These are phyloP conservation scores for Lichtheimia ornata DNA, from an alignment of 371 early-diverging fungal genomes.

Conservation along the genomic window DNA sequence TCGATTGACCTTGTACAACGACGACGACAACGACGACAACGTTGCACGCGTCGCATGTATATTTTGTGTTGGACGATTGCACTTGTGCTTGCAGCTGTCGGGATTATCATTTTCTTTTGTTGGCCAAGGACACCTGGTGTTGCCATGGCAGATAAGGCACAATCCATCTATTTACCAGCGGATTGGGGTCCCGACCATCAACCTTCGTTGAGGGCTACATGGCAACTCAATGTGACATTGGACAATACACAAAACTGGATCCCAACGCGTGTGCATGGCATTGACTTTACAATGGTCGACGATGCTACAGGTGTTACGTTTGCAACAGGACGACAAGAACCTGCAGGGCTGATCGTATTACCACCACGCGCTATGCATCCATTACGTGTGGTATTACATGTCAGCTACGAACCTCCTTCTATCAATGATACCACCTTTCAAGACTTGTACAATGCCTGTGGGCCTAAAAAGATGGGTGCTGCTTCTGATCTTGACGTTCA, in stretches of 20 bases:
- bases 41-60: neutral
- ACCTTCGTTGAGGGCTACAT: constrained; percentile 18
- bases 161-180: constrained; percentile 8
- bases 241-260: constrained; percentile 33
- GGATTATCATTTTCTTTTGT: constrained; percentile 21
- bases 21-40: neutral
- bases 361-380: constrained; percentile 9
- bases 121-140: constrained; percentile 27
- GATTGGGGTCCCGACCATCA: constrained; percentile 25
- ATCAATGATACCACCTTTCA: constrained; percentile 23
- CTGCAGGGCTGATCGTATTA: neutral
- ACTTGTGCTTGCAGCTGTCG: neutral
- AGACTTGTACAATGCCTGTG: constrained; percentile 26
- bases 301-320: neutral
- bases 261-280: constrained; percentile 19
- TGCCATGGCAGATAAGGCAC: constrained; percentile 8
- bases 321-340: neutral
- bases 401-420: constrained; percentile 13
- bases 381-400: constrained; percentile 12
- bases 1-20: neutral
- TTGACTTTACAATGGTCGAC: constrained; percentile 4
- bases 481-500: constrained; percentile 2
- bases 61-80: neutral
- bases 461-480: constrained; percentile 19
- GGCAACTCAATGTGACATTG: constrained; percentile 32